These are phyloP conservation scores for Pythium guiyangense DNA, from an alignment of 352 stramenopile genomes.

Conservation along the genomic window DNA sequence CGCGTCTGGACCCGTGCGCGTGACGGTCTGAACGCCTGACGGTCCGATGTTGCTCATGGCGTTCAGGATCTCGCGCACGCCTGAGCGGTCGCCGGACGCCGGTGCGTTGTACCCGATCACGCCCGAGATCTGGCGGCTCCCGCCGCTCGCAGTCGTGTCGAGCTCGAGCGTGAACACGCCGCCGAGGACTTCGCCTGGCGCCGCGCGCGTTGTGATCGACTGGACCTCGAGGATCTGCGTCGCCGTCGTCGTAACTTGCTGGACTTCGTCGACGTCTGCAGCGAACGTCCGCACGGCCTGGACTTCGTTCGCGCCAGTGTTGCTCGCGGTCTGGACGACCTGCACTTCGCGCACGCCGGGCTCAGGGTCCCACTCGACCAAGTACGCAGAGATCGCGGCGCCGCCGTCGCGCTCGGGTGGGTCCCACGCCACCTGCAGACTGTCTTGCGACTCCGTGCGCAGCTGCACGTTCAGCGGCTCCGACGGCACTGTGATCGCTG, in stretches of 20 bases:
- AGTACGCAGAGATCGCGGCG: constrained; percentile 63
- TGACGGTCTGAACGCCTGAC: constrained; percentile 48
- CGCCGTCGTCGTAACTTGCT: constrained; percentile 80
- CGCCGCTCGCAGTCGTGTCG: constrained; percentile 82
- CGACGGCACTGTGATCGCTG: constrained; percentile 21
- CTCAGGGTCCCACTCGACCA: constrained; percentile 92
- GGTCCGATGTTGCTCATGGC: constrained; percentile 76
- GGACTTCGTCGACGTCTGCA: constrained; percentile 84
- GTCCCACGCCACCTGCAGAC: constrained; percentile 64
- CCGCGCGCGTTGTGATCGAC: constrained; percentile 84
- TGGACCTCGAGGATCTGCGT: constrained; percentile 58
- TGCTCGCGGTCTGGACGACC: constrained; percentile 65
- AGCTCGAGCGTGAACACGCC: constrained; percentile 91
- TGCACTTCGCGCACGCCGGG: constrained; percentile 89
- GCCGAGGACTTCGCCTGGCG: constrained; percentile 73
- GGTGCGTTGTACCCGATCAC: constrained; percentile 87
- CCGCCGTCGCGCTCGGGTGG: constrained; percentile 72
- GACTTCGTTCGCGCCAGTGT: constrained; percentile 92
- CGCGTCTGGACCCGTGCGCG: constrained; percentile 56
- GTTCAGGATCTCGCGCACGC: constrained; percentile 69
- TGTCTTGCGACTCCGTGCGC: constrained; percentile 65
- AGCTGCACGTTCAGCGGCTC: constrained; percentile 62
- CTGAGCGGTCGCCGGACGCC: constrained; percentile 37
- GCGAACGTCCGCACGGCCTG: constrained; percentile 89
- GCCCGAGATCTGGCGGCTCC: constrained; percentile 88